Evolutionary conservation across 2,329 filamentous ascomycete genomes (phyloP).

Genomic region (Pseudopyrenochaeta lycopersici): DNA sequence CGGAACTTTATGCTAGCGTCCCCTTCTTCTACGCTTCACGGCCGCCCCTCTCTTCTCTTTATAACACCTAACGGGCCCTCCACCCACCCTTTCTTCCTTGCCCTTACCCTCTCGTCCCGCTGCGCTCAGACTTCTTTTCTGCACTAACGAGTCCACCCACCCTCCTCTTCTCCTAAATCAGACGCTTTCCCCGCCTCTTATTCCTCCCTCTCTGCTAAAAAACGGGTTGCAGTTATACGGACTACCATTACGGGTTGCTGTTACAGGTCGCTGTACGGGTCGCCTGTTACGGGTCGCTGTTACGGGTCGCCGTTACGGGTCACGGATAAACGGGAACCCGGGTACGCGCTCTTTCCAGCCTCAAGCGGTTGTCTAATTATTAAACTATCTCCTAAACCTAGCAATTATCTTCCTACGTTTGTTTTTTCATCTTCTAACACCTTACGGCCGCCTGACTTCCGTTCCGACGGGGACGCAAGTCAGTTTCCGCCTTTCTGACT

Average conservation of each 20-base stretch:
- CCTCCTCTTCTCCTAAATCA: not conserved
- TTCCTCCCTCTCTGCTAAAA: not conserved
- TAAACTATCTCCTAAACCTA: not conserved
- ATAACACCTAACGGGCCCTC: not conserved
- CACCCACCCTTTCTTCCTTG: no score
- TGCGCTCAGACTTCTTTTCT: no score
- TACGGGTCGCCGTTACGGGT: not conserved
- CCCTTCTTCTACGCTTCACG: no score
- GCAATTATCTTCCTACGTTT: not conserved
- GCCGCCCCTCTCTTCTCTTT: no score
- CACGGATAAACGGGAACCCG: no score
- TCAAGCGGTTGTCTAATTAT: no score
- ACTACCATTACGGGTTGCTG: no score
- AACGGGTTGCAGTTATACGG: not conserved
- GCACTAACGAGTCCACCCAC: no score
- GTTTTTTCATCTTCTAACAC: not conserved
- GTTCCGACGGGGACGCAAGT: not conserved
- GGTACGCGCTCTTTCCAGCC: no score
- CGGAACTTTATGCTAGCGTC: not conserved
- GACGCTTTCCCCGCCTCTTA: not conserved
- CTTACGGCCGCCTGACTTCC: constrained; percentile 2
- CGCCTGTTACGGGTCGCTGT: no score
- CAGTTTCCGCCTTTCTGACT: not conserved
- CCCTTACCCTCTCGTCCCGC: no score
- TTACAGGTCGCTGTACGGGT: no score